phyloP scores from a whole-genome alignment of 768 basidiomycete genomes.

The Lactarius sp. region DNA sequence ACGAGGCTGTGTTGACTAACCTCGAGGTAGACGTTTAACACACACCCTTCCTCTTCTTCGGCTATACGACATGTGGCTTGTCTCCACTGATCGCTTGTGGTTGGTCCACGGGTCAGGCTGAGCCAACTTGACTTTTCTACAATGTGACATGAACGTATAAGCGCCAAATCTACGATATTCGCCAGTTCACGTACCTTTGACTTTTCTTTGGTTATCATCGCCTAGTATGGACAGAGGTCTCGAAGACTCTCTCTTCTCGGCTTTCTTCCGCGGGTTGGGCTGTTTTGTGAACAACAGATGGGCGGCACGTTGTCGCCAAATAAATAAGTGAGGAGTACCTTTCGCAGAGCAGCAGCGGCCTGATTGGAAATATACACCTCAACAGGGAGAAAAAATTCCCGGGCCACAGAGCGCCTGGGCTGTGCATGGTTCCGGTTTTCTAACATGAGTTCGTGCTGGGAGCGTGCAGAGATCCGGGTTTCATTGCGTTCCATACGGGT shows the following conservation, averaged over 20 bases:
- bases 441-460: conserved; percentile 20
- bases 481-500: background rate
- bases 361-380: conserved; percentile 27
- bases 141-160: background rate
- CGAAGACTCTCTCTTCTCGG: conserved; percentile 48
- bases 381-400: conserved; percentile 24
- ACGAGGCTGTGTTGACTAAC: conserved; percentile 39
- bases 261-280: conserved; percentile 48
- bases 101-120: conserved; percentile 46
- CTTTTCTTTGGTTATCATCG: conserved; percentile 46
- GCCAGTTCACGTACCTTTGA: conserved; percentile 48
- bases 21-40: conserved; percentile 70
- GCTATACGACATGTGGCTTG: conserved; percentile 63
- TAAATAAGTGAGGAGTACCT: conserved; percentile 9
- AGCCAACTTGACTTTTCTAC: conserved; percentile 75
- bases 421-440: conserved; percentile 17
- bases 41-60: conserved; percentile 62
- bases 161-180: background rate
- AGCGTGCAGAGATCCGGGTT: conserved; percentile 16
- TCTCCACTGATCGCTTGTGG: conserved; percentile 62
- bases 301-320: background rate
- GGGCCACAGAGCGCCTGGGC: background rate
- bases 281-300: conserved; percentile 26
- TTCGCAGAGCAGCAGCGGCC: conserved; percentile 24
- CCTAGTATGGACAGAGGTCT: conserved; percentile 31